A percentile compares a stretch with the other conserved stretches of the same genome.
Conservation (phyloP, 495 filamentous ascomycete genomes). For the Talaromyces wortmannii region DNA sequence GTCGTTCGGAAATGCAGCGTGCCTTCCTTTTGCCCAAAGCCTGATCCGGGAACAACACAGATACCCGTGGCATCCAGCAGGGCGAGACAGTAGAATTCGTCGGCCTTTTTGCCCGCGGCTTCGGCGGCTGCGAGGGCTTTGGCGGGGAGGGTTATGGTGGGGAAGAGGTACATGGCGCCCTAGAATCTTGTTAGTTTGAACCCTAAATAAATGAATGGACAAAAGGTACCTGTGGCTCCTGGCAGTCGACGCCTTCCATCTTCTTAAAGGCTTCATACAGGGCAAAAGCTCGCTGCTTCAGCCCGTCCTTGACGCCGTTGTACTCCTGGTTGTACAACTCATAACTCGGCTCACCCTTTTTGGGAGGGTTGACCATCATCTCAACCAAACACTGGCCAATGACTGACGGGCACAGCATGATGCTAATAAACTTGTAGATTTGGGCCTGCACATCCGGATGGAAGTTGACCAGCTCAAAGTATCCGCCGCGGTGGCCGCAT, state of each 20-base stretch:
- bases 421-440: slow-evolving; percentile 97
- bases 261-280: slow-evolving; percentile 82
- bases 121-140: slow-evolving; percentile 70
- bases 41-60: slow-evolving; percentile 87
- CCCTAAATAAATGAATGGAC: too few species aligned
- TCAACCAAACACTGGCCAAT: slow-evolving; percentile 94
- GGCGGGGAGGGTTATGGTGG: slow-evolving; percentile 70
- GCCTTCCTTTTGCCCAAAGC: slow-evolving; percentile 90
- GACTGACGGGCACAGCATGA: slow-evolving; percentile 91
- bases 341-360: slow-evolving; percentile 70
- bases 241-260: slow-evolving; percentile 94
- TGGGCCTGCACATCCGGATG: slow-evolving; percentile 78
- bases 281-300: slow-evolving; percentile 72
- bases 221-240: slow-evolving; percentile 54
- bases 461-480: slow-evolving; percentile 91
- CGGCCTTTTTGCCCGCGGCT: slow-evolving; percentile 65
- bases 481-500: slow-evolving; percentile 94
- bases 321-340: slow-evolving; percentile 80
- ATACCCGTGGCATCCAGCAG: slow-evolving; percentile 91
- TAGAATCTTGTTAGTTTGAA: slow-evolving; percentile 27
- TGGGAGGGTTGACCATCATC: slow-evolving; percentile 92
- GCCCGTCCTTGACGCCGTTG: slow-evolving; percentile 64
- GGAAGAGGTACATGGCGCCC: slow-evolving; percentile 98
- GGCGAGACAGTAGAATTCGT: slow-evolving; percentile 90
- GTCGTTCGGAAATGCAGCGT: slow-evolving; percentile 94